These are phyloP conservation scores for Lentinus brumalis DNA, from an alignment of 768 basidiomycete species.

Conservation along the genomic window DNA sequence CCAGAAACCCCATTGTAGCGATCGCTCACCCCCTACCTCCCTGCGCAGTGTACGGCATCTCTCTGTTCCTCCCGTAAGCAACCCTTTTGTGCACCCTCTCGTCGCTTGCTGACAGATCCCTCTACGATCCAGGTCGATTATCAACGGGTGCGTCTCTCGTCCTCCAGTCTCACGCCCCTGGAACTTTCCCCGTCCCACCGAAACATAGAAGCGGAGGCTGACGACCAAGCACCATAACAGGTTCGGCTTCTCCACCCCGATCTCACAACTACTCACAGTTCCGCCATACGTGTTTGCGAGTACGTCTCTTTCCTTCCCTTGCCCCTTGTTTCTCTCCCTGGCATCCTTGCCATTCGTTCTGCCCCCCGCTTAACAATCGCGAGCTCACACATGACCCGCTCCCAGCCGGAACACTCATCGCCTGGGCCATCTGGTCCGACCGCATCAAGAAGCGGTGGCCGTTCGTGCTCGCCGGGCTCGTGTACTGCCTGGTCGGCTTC, in stretches of 20 bases:
- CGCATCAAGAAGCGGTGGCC: constrained; percentile 52
- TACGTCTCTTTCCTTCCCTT: constrained; percentile 29
- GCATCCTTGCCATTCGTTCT: neutral
- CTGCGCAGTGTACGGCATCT: constrained; percentile 65
- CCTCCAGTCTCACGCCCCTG: neutral
- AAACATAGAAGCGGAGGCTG: neutral
- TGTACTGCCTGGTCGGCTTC: constrained; percentile 58
- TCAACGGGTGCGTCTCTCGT: constrained; percentile 12
- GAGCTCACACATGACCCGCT: neutral
- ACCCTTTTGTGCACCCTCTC: no score
- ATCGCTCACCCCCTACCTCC: no score
- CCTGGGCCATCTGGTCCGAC: constrained; percentile 62
- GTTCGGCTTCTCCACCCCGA: constrained; percentile 57
- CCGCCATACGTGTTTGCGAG: constrained; percentile 67
- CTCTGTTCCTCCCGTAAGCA: constrained; percentile 71
- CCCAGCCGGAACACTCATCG: constrained; percentile 53
- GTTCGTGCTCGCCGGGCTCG: constrained; percentile 55
- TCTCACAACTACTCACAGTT: constrained; percentile 65
- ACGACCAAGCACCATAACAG: constrained; percentile 28
- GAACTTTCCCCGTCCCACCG: neutral
- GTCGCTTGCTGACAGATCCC: neutral
- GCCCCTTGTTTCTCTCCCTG: neutral
- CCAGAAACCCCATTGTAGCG: neutral
- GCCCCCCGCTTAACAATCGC: neutral
- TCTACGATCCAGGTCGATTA: constrained; percentile 6